Conservation (phyloP, 1,139 yeast species). For the Hansenula sp. region DNA sequence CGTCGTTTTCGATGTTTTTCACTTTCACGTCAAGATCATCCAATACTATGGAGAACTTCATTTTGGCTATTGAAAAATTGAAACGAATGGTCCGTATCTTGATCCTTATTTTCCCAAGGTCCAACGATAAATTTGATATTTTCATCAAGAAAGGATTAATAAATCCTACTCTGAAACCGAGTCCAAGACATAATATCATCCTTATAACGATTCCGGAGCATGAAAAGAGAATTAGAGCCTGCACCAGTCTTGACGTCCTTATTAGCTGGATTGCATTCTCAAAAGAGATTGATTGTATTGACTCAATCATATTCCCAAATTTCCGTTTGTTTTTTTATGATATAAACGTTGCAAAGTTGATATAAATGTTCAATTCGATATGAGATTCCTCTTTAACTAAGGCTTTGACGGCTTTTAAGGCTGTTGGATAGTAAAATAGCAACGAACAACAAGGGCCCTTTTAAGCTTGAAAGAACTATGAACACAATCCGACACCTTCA, state of each 20-base stretch:
- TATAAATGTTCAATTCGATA: no score
- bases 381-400: no score
- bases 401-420: no score
- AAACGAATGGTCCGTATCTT: constrained; percentile 16
- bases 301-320: no score
- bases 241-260: not conserved
- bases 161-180: constrained; percentile 24
- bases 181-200: constrained; percentile 7
- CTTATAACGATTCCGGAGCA: constrained; percentile 4
- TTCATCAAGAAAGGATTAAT: constrained; percentile 24
- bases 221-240: not conserved
- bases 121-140: constrained; percentile 12
- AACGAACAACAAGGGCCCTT: no score
- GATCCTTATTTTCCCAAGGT: constrained; percentile 7
- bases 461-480: no score
- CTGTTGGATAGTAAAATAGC: no score
- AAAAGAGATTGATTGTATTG: no score
- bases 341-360: no score
- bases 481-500: no score
- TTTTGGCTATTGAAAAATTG: constrained; percentile 13
- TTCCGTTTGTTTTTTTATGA: no score
- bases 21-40: constrained; percentile 15
- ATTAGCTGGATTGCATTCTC: not conserved
- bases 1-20: not conserved
- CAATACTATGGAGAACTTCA: constrained; percentile 14